These are phyloP conservation scores for Torulaspora quercuum DNA, from an alignment of 805 yeast species.

Conservation along the genomic window DNA sequence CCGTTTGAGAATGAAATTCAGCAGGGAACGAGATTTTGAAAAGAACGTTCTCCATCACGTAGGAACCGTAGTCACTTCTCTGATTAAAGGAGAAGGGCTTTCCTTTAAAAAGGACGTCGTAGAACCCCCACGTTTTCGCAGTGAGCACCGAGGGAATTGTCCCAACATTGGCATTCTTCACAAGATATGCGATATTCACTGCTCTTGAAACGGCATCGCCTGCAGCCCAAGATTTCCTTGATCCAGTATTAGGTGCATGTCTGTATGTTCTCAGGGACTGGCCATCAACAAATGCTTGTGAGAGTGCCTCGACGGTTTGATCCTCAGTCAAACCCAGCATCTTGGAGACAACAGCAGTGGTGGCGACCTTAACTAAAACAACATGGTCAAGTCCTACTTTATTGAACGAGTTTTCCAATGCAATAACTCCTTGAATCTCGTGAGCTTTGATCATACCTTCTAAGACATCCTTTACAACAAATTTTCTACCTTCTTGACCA, in stretches of 20 bases:
- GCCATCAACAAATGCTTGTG: conserved; percentile 62
- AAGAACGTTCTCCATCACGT: conserved; percentile 60
- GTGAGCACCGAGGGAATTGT: conserved; percentile 55
- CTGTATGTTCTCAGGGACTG: conserved; percentile 57
- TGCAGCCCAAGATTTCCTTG: conserved; percentile 66
- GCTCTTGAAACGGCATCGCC: conserved; percentile 62
- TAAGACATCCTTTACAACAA: conserved; percentile 49
- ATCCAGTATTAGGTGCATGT: conserved; percentile 62
- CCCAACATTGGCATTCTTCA: conserved; percentile 51
- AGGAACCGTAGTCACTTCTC: conserved; percentile 47
- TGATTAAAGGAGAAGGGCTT: conserved; percentile 49
- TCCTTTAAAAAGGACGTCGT: conserved; percentile 56
- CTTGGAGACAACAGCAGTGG: conserved; percentile 56
- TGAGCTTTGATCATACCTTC: conserved; percentile 62
- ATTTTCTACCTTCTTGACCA: conserved; percentile 40
- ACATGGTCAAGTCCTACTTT: conserved; percentile 60
- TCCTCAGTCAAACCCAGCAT: conserved; percentile 48
- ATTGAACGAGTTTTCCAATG: conserved; percentile 59
- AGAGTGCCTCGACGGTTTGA: conserved; percentile 53
- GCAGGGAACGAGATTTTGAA: conserved; percentile 64
- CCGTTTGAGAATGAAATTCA: conserved; percentile 64
- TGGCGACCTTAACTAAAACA: conserved; percentile 54
- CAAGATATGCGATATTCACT: conserved; percentile 52
- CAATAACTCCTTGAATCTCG: conserved; percentile 58
- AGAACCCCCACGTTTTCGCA: conserved; percentile 61